A percentile compares a stretch with the other conserved stretches of the same genome.
Conservation (phyloP, 2,329 filamentous ascomycete species). For the Penicillium griseofulvum region DNA sequence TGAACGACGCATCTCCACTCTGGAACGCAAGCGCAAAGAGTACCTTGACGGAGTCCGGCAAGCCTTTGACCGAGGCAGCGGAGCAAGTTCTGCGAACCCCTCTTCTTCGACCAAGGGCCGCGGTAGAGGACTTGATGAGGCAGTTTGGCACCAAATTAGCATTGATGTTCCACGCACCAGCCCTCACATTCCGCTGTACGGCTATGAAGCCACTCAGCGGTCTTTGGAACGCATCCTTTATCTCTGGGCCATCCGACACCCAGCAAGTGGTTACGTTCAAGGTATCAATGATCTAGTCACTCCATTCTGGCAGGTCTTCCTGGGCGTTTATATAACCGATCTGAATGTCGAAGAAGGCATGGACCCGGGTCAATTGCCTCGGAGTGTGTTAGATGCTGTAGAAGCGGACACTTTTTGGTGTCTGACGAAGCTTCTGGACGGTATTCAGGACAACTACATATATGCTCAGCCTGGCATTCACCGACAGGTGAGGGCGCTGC, state of each 20-base stretch:
- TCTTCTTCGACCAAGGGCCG: constrained; percentile 48
- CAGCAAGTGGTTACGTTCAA: constrained; percentile 95
- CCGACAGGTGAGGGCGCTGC: constrained; percentile 81
- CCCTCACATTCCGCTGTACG: constrained; percentile 90
- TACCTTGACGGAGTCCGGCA: constrained; percentile 86
- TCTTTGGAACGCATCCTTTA: constrained; percentile 94
- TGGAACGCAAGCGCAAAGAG: constrained; percentile 93
- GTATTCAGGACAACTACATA: constrained; percentile 98
- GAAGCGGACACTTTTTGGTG: constrained; percentile 99
- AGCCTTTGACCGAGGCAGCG: constrained; percentile 58
- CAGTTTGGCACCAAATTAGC: constrained; percentile 99
- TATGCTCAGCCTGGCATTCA: constrained; percentile 96
- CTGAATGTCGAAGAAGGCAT: constrained; percentile 88
- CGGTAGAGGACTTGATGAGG: constrained; percentile 82
- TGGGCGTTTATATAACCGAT: constrained; percentile 93
- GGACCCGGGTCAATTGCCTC: constrained; percentile 92
- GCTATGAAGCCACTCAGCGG: constrained; percentile 92
- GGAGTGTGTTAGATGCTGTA: constrained; percentile 87
- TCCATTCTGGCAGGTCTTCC: constrained; percentile 96
- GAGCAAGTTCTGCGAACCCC: constrained; percentile 42
- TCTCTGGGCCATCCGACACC: constrained; percentile 95
- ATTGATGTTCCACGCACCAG: constrained; percentile 97
- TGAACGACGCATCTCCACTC: constrained; percentile 80
- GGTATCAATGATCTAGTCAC: constrained; percentile 98
- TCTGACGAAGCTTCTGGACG: constrained; percentile 93